These are phyloP conservation scores for Trichoderma gracile DNA, from an alignment of 2,329 filamentous ascomycete genomes.

Conservation along the genomic window DNA sequence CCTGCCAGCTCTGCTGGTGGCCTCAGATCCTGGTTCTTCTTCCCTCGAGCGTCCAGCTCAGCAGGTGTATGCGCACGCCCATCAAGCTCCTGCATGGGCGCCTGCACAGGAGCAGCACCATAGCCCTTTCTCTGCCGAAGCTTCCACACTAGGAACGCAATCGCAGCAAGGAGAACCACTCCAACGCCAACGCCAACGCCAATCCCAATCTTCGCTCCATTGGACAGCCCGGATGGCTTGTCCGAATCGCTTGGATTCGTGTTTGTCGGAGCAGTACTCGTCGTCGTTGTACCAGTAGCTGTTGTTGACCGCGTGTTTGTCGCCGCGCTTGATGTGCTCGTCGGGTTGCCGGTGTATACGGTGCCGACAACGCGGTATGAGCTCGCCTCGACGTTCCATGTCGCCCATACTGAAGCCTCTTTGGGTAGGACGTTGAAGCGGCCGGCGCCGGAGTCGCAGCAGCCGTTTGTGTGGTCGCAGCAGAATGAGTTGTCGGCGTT, in stretches of 20 bases:
- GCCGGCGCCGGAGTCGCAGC: conserved; percentile 1
- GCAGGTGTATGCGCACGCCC: background rate
- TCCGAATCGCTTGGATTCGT: background rate
- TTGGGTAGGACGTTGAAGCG: background rate
- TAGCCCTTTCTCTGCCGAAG: background rate
- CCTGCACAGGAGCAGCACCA: background rate
- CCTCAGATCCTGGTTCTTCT: background rate
- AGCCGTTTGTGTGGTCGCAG: conserved; percentile 2
- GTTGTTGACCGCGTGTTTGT: background rate
- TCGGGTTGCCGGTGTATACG: background rate
- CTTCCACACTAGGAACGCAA: conserved; percentile 6
- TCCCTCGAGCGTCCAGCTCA: conserved; percentile 6
- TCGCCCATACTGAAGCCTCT: background rate
- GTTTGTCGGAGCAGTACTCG: background rate
- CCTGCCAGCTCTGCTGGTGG: background rate
- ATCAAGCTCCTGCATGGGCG: background rate
- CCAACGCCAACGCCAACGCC: background rate
- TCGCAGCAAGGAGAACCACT: background rate
- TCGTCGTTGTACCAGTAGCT: background rate
- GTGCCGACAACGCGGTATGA: conserved; percentile 2
- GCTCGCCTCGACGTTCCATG: background rate
- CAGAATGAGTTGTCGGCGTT: conserved; percentile 3
- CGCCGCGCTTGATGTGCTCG: background rate
- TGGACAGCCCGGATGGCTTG: background rate
- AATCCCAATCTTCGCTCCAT: background rate